Percentiles rank a stretch among this genome's conserved stretches.
These are phyloP conservation scores for Lupinus albus DNA, from an alignment of 306 rosid species.

Conservation along the genomic window DNA sequence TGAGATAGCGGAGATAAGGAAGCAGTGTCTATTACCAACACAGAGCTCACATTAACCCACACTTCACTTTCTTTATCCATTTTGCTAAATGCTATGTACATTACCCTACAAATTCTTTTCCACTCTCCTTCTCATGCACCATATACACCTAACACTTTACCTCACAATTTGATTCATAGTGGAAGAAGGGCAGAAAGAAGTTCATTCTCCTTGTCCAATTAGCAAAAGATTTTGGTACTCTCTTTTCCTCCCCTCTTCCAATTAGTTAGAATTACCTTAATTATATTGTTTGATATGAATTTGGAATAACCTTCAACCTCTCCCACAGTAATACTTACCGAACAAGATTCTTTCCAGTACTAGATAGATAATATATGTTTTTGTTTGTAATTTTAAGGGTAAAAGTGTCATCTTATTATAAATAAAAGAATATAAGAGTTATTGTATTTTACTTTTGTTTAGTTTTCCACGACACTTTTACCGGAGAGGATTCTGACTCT, in stretches of 20 bases:
- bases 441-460: too few species aligned
- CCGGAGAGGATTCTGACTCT: too few species aligned
- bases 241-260: neutral
- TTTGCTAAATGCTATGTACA: neutral
- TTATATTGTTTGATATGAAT: too few species aligned
- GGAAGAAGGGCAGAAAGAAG: conserved; percentile 1
- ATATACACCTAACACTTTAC: neutral
- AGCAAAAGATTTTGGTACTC: conserved; percentile 5
- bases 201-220: conserved; percentile 9
- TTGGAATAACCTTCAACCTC: too few species aligned
- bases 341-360: too few species aligned
- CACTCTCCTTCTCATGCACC: conserved; percentile 11
- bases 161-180: conserved; percentile 6
- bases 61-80: conserved; percentile 53
- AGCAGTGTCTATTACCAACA: conserved; percentile 36
- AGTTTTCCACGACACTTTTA: too few species aligned
- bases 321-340: too few species aligned
- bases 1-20: conserved; percentile 38
- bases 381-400: too few species aligned
- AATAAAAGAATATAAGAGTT: too few species aligned
- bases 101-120: conserved; percentile 26
- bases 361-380: too few species aligned
- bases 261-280: neutral
- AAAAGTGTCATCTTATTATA: too few species aligned
- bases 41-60: conserved; percentile 33